Evolutionary conservation across 2,329 filamentous ascomycete genomes (phyloP).

Genomic region (Hypoxylon sp.): DNA sequence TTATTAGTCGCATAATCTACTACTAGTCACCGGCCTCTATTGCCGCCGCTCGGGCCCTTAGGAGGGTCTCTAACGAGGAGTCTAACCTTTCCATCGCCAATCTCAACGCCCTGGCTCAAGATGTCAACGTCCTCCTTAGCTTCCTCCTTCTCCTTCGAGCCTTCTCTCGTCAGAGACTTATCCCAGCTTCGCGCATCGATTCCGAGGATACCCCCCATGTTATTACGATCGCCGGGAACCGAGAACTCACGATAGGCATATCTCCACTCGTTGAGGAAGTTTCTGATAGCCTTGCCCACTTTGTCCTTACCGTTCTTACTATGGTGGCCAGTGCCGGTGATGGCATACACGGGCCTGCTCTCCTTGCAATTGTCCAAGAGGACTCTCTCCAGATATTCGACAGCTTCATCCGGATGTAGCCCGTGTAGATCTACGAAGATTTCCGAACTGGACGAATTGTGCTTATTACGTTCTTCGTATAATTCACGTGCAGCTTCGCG

Average conservation of each 20-base stretch:
- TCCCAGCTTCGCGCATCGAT: constrained; percentile 77
- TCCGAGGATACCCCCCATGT: constrained; percentile 80
- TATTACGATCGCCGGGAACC: constrained; percentile 90
- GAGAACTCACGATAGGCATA: constrained; percentile 97
- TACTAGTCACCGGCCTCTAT: constrained; percentile 56
- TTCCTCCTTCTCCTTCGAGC: constrained; percentile 54
- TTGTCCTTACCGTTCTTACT: constrained; percentile 99
- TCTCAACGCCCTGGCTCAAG: constrained; percentile 74
- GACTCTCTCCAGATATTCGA: constrained; percentile 91
- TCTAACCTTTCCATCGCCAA: constrained; percentile 75
- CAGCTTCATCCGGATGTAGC: constrained; percentile 97
- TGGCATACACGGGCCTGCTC: constrained; percentile 86
- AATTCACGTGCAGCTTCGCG: constrained; percentile 91
- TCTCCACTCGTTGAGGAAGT: constrained; percentile 93
- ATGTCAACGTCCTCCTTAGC: constrained; percentile 65
- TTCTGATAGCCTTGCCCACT: constrained; percentile 91
- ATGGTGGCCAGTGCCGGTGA: constrained; percentile 96
- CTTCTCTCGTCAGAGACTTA: constrained; percentile 67
- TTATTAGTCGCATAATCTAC: constrained; percentile 43
- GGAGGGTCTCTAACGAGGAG: constrained; percentile 72
- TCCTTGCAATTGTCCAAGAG: constrained; percentile 84
- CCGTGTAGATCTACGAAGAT: constrained; percentile 96
- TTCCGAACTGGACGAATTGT: constrained; percentile 70
- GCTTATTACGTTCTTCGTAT: constrained; percentile 92
- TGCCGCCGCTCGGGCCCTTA: constrained; percentile 66